phyloP scores from a whole-genome alignment of 169 alveolate genomes.

The Plasmodium cynomolgi region DNA sequence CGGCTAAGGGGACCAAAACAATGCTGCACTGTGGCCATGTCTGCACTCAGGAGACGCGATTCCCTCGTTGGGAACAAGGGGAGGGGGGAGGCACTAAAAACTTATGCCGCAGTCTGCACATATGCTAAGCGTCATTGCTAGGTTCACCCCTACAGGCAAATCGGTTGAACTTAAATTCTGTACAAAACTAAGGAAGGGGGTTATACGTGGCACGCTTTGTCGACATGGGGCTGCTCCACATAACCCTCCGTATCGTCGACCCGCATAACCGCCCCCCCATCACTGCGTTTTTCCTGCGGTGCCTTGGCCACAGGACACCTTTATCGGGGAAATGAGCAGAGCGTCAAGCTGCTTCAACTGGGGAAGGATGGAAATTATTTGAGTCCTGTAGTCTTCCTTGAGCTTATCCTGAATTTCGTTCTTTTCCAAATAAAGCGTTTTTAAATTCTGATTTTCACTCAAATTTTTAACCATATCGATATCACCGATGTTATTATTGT shows the following conservation, averaged over 20 bases:
- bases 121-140: not conserved
- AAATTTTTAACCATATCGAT: slow-evolving; percentile 77
- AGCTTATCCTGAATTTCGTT: slow-evolving; percentile 85
- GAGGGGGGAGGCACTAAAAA: not conserved
- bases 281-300: not conserved
- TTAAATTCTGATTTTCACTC: slow-evolving; percentile 71
- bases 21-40: too few species aligned
- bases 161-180: not conserved
- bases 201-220: not conserved
- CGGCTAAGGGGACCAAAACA: too few species aligned
- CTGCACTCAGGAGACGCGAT: too few species aligned
- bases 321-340: not conserved
- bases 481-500: slow-evolving; percentile 81
- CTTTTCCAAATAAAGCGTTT: slow-evolving; percentile 86
- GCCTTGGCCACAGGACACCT: not conserved
- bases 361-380: slow-evolving; percentile 83
- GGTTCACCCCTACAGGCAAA: not conserved
- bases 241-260: too few species aligned
- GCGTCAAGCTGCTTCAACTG: slow-evolving; percentile 64
- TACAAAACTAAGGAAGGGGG: not conserved
- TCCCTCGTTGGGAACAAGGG: too few species aligned
- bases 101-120: not conserved
- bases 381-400: slow-evolving; percentile 86
- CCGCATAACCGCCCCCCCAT: not conserved
- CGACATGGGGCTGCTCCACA: not conserved